phyloP scores from a whole-genome alignment of 2,329 filamentous ascomycete genomes.

The Curvularia verruculosa region DNA sequence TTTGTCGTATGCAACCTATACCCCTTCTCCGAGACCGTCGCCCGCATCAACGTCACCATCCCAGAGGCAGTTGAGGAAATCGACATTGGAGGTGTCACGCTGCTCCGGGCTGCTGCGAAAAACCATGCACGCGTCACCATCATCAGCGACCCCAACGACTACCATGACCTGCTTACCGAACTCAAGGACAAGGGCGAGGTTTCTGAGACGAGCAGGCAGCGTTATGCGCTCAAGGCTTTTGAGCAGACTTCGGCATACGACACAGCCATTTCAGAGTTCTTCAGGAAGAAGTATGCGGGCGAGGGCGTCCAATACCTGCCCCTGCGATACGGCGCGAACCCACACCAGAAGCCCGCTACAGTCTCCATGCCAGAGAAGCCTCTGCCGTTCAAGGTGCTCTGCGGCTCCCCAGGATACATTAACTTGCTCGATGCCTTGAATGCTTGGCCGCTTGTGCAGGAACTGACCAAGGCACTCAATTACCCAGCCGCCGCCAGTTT shows the following conservation, averaged over 20 bases:
- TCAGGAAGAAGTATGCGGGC: conserved; percentile 93
- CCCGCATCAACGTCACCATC: conserved; percentile 96
- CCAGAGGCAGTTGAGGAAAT: conserved; percentile 98
- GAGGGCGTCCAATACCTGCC: conserved; percentile 82
- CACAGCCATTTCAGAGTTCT: conserved; percentile 91
- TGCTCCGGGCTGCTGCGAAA: conserved; percentile 95
- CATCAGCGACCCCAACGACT: conserved; percentile 91
- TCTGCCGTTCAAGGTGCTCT: conserved; percentile 93
- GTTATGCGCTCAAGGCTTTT: conserved; percentile 95
- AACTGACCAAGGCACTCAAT: conserved; percentile 86
- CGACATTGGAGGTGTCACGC: conserved; percentile 93
- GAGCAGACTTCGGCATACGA: conserved; percentile 98
- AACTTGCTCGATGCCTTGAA: conserved; percentile 96
- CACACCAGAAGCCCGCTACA: conserved; percentile 95
- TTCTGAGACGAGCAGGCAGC: conserved; percentile 80
- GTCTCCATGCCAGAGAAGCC: conserved; percentile 75
- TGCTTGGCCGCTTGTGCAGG: conserved; percentile 95
- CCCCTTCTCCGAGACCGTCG: conserved; percentile 97
- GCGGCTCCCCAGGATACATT: conserved; percentile 92
- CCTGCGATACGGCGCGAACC: conserved; percentile 94
- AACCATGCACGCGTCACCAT: conserved; percentile 97
- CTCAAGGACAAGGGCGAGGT: conserved; percentile 86
- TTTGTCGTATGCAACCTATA: conserved; percentile 88
- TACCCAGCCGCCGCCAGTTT: conserved; percentile 94
- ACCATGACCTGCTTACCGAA: conserved; percentile 91